These are phyloP conservation scores for Candida sonorensis DNA, from an alignment of 805 yeast genomes.

Conservation along the genomic window DNA sequence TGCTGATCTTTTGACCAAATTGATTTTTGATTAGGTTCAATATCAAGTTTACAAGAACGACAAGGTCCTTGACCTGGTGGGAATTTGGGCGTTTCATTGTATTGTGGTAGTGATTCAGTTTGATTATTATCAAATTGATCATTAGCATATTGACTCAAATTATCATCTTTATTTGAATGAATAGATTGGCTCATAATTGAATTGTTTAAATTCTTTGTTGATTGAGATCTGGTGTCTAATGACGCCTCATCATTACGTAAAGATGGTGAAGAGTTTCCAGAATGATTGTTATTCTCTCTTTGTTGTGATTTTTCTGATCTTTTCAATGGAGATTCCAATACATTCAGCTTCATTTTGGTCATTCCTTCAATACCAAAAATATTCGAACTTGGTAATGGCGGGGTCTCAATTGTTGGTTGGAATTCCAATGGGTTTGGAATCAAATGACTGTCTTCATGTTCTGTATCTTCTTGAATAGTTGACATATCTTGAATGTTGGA, in stretches of 20 bases:
- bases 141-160: too few species aligned
- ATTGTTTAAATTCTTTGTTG: too few species aligned
- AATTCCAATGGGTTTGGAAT: neutral
- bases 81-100: slow-evolving; percentile 12
- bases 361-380: slow-evolving; percentile 7
- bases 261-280: too few species aligned
- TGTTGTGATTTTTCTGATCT: slow-evolving; percentile 2
- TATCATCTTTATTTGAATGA: too few species aligned
- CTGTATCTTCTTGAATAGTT: slow-evolving; percentile 29
- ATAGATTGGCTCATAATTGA: too few species aligned
- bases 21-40: slow-evolving; percentile 46
- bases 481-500: slow-evolving; percentile 26
- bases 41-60: slow-evolving; percentile 57
- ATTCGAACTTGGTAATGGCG: neutral
- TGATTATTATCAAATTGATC: too few species aligned
- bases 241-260: too few species aligned
- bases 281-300: too few species aligned
- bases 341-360: slow-evolving; percentile 15
- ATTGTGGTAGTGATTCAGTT: too few species aligned
- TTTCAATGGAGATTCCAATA: slow-evolving; percentile 12
- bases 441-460: slow-evolving; percentile 17
- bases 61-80: slow-evolving; percentile 77
- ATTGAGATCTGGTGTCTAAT: too few species aligned
- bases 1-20: slow-evolving; percentile 84
- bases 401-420: too few species aligned